These are phyloP conservation scores for Phaeosphaeria sp. DNA, from an alignment of 2,329 filamentous ascomycete species.

Conservation along the genomic window DNA sequence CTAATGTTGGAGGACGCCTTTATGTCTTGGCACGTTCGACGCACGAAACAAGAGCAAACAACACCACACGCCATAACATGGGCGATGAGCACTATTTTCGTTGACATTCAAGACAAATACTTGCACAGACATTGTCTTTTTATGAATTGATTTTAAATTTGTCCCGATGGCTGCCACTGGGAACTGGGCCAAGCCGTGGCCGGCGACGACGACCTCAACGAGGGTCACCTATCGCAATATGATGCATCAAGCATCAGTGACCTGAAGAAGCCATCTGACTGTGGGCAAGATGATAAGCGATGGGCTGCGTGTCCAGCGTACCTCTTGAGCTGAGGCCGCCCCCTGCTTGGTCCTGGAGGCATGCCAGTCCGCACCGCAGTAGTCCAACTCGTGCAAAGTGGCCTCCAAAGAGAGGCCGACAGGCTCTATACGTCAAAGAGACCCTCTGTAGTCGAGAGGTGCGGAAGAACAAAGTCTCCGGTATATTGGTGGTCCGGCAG, in stretches of 20 bases:
- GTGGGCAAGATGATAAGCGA: background rate
- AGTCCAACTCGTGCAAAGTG: background rate
- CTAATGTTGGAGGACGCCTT: background rate
- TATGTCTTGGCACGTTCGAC: background rate
- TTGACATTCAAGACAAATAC: background rate
- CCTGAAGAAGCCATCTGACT: background rate
- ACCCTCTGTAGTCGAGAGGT: background rate
- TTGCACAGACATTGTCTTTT: background rate
- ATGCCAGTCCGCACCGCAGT: constrained; percentile 3
- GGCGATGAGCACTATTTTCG: background rate
- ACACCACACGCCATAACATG: background rate
- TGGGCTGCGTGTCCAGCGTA: background rate
- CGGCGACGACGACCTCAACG: constrained; percentile 1
- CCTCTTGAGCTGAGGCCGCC: constrained; percentile 6
- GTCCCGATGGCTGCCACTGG: background rate
- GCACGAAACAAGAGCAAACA: background rate
- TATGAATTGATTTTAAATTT: background rate
- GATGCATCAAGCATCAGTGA: constrained; percentile 2
- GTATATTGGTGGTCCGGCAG: constrained; percentile 11
- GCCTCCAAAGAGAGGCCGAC: background rate
- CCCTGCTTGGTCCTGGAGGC: constrained; percentile 10
- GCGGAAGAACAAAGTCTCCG: constrained; percentile 2
- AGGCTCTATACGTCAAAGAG: background rate
- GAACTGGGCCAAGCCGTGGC: background rate
- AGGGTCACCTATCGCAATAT: background rate